Evolutionary conservation across 495 filamentous ascomycete species (phyloP), one percentile per base, ranked within the genome.

Genomic region (Sabuloglossum arenarium): DNA sequence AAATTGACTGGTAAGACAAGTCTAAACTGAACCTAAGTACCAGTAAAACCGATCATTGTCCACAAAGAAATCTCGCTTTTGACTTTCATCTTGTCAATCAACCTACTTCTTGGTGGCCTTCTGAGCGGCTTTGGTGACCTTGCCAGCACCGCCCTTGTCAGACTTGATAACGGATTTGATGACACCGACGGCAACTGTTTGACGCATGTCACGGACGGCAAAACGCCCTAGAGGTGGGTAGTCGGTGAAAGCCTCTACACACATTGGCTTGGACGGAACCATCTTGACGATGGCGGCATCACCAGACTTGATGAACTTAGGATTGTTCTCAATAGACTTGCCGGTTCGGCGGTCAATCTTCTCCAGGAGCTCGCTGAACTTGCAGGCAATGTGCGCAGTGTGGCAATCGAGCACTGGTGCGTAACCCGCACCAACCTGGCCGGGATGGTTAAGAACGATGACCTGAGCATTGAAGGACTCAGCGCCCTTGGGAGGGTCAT

Each of bases 291-390:
- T 98, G 72, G 90, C 88, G 64, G 91, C 91, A 69, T 98, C 91
- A 84, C 91, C 91, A 65, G 90, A 95, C 86, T 98, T 98, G 86
- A 97, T 86, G 80, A 95, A 95, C 82, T 98, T 97, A 70, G 91
- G 91, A 60, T 60, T 65, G 68, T 77, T 67, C 73, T 98, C 91
- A 68, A 91, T 81, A 59, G 88, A 85, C 81, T 98, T 98, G 71
- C 91, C 91, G 68, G 93, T 97, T 86, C 91, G 91, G 75, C 91
- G 91, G 71, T 98, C 91, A 69, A 98, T 98, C 90, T 98, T 98
- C 85, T 97, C 85, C 52, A 88, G 76, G 65, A 98, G 80, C 82
- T 97, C 90, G 62, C 85, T 70, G 80, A 98, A 98, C 84, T 97
- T 97, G 91, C 91, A 98, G 69, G 91, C 91, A 77, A 98, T 98